Evolutionary conservation across 2,329 filamentous ascomycete genomes (phyloP).

Genomic region (Diplodia mutila): DNA sequence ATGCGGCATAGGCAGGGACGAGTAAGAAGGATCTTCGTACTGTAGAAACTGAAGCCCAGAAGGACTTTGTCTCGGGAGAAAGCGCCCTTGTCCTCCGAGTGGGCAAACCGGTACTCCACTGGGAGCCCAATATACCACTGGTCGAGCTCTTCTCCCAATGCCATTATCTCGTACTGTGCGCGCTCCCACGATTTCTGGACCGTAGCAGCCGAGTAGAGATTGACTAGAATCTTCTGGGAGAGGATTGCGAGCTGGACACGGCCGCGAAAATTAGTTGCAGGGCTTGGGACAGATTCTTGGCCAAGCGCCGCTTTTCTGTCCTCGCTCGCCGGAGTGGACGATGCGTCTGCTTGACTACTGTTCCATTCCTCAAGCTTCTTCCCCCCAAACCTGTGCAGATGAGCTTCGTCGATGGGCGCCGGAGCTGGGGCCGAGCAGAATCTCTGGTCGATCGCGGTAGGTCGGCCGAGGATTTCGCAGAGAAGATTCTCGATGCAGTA

Average conservation of each 20-base stretch:
- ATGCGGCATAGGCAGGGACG: slow-evolving; percentile 46
- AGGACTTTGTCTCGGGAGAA: slow-evolving; percentile 37
- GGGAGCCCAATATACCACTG: slow-evolving; percentile 39
- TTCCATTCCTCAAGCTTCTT: slow-evolving; percentile 1
- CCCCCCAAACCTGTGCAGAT: background rate
- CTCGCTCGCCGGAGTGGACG: background rate
- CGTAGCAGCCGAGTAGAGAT: slow-evolving; percentile 39
- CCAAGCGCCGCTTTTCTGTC: background rate
- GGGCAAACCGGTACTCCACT: slow-evolving; percentile 35
- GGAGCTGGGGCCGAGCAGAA: slow-evolving; percentile 40
- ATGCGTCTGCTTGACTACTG: background rate
- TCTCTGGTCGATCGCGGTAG: slow-evolving; percentile 36
- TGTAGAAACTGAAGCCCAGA: slow-evolving; percentile 41
- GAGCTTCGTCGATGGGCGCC: slow-evolving; percentile 33
- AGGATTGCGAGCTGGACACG: slow-evolving; percentile 36
- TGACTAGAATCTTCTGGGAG: slow-evolving; percentile 36
- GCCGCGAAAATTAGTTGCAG: slow-evolving; percentile 24
- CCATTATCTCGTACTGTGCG: slow-evolving; percentile 38
- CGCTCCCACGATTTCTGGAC: slow-evolving; percentile 40
- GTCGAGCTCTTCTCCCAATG: slow-evolving; percentile 38
- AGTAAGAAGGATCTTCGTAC: slow-evolving; percentile 42
- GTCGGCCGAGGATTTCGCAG: slow-evolving; percentile 43
- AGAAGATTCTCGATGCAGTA: slow-evolving; percentile 43
- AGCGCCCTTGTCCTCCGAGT: background rate
- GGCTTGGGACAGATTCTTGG: background rate